Evolutionary conservation across 176 grass and related monocot species (phyloP).

Genomic region (Pontederia paniculata): DNA sequence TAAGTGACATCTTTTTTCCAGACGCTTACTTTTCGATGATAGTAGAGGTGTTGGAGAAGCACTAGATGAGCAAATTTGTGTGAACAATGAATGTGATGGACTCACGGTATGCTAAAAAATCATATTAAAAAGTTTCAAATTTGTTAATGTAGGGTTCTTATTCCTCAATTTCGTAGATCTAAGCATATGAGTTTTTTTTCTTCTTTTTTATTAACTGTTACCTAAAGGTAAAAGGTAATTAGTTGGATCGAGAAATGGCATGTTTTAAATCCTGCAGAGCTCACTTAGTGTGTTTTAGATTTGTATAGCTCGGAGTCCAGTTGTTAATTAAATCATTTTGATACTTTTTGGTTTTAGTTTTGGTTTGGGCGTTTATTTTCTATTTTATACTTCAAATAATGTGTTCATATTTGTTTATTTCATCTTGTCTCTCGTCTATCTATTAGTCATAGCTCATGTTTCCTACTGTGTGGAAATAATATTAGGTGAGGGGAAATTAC

Average conservation of each 20-base stretch:
- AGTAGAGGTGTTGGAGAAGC: slow-evolving; percentile 46
- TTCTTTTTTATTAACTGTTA: neutral
- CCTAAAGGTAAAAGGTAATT: too few relatives aligned
- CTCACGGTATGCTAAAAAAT: slow-evolving; percentile 36
- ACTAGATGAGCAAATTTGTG: slow-evolving; percentile 66
- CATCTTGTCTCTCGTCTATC: neutral
- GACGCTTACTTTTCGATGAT: slow-evolving; percentile 64
- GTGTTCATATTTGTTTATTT: neutral
- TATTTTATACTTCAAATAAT: neutral
- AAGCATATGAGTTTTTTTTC: neutral
- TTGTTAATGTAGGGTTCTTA: neutral
- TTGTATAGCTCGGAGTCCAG: too few relatives aligned
- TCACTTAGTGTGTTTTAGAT: too few relatives aligned
- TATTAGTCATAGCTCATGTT: neutral
- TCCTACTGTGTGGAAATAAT: neutral
- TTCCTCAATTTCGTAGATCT: neutral
- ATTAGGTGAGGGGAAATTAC: slow-evolving; percentile 58
- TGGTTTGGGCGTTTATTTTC: too few relatives aligned
- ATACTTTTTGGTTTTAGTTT: too few relatives aligned
- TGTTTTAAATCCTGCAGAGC: too few relatives aligned
- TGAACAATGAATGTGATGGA: slow-evolving; percentile 41
- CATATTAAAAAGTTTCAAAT: too few relatives aligned
- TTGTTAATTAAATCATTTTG: too few relatives aligned
- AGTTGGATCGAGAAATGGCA: too few relatives aligned
- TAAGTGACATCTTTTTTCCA: slow-evolving; percentile 12